These are phyloP conservation scores for Metarhizium sp. DNA, from an alignment of 2,329 filamentous ascomycete species.

Conservation along the genomic window DNA sequence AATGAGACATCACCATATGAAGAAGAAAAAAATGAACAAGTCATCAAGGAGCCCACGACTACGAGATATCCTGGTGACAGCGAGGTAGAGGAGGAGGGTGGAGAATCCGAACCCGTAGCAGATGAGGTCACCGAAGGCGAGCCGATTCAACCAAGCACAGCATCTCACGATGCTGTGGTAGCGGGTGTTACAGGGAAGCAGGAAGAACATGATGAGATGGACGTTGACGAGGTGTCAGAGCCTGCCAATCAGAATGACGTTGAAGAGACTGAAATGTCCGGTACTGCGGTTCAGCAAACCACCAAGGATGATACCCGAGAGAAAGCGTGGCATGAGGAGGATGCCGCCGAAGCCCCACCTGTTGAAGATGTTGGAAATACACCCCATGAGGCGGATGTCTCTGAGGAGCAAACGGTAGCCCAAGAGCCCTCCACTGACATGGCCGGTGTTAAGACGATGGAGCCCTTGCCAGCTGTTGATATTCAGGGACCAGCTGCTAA, in stretches of 20 bases:
- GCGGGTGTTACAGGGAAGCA: background rate
- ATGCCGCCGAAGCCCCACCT: background rate
- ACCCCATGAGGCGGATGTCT: background rate
- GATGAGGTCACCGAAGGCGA: background rate
- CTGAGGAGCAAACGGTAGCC: background rate
- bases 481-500: background rate
- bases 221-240: background rate
- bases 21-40: background rate
- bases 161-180: background rate
- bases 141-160: background rate
- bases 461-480: background rate
- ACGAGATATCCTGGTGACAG: background rate
- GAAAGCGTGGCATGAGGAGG: background rate
- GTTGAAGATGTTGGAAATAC: background rate
- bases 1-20: background rate
- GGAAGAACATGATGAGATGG: background rate
- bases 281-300: background rate
- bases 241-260: background rate
- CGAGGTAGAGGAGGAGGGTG: background rate
- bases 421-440: background rate
- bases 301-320: background rate
- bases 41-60: background rate
- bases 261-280: background rate
- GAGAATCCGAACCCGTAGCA: background rate
- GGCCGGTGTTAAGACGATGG: slow-evolving; percentile 7